Percentiles rank a stretch among this genome's conserved stretches.
Conservation (phyloP, 2,329 filamentous ascomycete genomes). For the Bipolaris victoriae region DNA sequence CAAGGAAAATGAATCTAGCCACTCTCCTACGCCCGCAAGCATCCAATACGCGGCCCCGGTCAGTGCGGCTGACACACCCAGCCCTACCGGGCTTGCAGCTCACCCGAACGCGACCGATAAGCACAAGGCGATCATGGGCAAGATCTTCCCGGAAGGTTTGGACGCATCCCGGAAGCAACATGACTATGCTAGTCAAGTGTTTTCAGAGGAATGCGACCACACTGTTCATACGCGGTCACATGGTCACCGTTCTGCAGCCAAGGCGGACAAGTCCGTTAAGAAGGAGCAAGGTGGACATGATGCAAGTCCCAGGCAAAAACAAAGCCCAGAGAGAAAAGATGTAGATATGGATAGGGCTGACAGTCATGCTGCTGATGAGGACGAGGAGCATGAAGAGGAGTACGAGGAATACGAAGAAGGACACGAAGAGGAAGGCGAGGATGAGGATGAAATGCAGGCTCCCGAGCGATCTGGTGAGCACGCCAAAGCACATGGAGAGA, state of each 20-base stretch:
- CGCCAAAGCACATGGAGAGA: neutral
- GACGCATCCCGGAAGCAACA: conserved; percentile 41
- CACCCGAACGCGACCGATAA: conserved; percentile 27
- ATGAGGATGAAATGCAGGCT: conserved; percentile 11
- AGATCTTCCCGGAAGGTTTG: conserved; percentile 48
- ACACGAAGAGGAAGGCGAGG: conserved; percentile 3
- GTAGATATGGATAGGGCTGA: conserved; percentile 35
- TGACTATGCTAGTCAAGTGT: conserved; percentile 42
- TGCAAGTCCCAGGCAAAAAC: conserved; percentile 16
- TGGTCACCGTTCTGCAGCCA: conserved; percentile 15
- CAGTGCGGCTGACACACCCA: conserved; percentile 35
- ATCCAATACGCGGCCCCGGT: conserved; percentile 20
- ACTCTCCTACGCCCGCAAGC: conserved; percentile 32
- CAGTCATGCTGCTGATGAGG: conserved; percentile 27
- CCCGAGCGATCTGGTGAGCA: neutral
- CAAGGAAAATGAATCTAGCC: conserved; percentile 49
- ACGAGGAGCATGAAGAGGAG: too few species aligned
- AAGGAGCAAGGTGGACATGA: conserved; percentile 27
- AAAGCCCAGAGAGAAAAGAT: conserved; percentile 22
- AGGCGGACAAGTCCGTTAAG: conserved; percentile 28
- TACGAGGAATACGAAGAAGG: too few species aligned
- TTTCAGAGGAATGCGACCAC: conserved; percentile 38
- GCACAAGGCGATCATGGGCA: conserved; percentile 45
- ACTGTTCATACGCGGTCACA: conserved; percentile 30
- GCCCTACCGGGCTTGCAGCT: conserved; percentile 26